phyloP scores from a whole-genome alignment of 2,329 filamentous ascomycete genomes.

The Endoconidiophora laricicola region DNA sequence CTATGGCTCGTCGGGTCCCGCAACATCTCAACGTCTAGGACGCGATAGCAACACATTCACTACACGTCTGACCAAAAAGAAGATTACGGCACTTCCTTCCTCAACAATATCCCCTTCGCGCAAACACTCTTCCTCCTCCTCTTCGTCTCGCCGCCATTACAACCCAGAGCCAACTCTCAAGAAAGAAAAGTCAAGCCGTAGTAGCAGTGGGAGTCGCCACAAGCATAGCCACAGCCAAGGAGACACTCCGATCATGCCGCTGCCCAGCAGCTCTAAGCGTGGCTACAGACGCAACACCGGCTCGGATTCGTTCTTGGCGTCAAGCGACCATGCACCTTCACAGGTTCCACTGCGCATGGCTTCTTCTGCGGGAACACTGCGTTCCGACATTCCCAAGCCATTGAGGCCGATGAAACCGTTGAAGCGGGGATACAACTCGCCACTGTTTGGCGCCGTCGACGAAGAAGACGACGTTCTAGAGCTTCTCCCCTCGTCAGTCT shows the following conservation, averaged over 20 bases:
- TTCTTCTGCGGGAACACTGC: too few relatives aligned
- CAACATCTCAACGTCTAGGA: conserved; percentile 11
- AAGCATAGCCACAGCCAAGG: neutral
- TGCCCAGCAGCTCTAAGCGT: neutral
- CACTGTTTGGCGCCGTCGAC: too few relatives aligned
- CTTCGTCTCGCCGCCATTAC: neutral
- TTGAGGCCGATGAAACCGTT: too few relatives aligned
- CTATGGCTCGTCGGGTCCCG: conserved; percentile 14
- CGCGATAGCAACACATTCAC: conserved; percentile 21
- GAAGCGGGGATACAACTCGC: too few relatives aligned
- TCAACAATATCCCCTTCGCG: conserved; percentile 14
- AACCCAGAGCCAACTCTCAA: neutral
- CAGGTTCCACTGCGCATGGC: too few relatives aligned
- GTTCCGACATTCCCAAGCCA: too few relatives aligned
- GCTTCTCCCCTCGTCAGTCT: neutral
- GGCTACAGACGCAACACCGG: neutral
- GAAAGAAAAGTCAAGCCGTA: neutral
- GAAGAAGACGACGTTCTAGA: too few relatives aligned
- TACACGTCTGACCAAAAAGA: conserved; percentile 33
- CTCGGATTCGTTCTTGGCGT: too few relatives aligned
- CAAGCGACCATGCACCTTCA: too few relatives aligned
- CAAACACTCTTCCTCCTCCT: neutral
- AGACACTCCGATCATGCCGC: neutral
- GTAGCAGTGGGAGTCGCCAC: neutral
- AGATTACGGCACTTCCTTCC: conserved; percentile 20